Conservation (phyloP, 2,329 filamentous ascomycete genomes). For the Anthostomella pinea region DNA sequence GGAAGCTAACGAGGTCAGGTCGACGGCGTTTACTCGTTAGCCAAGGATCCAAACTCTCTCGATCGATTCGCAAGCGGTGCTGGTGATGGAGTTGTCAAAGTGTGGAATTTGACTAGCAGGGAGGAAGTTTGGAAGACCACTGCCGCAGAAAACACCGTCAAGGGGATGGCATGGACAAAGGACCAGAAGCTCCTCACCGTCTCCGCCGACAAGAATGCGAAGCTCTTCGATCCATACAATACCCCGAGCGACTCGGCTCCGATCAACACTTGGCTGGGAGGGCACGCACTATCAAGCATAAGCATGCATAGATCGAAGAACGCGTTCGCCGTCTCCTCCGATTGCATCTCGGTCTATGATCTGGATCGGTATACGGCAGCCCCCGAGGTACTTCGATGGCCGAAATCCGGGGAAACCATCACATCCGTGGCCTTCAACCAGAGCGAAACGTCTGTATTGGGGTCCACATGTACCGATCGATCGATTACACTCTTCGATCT, state of each 20-base stretch:
- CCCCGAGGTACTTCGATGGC: constrained; percentile 81
- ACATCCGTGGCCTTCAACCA: constrained; percentile 62
- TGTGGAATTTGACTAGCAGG: constrained; percentile 24
- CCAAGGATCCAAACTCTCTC: constrained; percentile 73
- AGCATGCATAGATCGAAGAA: constrained; percentile 78
- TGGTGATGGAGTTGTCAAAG: constrained; percentile 87
- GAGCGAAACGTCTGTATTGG: constrained; percentile 87
- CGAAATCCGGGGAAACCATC: constrained; percentile 80
- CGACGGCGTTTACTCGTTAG: constrained; percentile 81
- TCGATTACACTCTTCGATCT: constrained; percentile 90
- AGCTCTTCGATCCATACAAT: constrained; percentile 88
- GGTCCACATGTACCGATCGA: constrained; percentile 79
- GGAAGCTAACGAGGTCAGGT: constrained; percentile 36
- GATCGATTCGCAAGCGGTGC: constrained; percentile 77
- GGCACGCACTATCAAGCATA: constrained; percentile 76
- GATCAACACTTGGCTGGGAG: constrained; percentile 79
- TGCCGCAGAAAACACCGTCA: constrained; percentile 92
- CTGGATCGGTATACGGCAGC: constrained; percentile 76
- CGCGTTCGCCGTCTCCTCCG: constrained; percentile 72
- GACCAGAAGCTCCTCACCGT: constrained; percentile 85
- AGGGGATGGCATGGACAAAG: constrained; percentile 84
- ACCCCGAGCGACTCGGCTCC: constrained; percentile 67
- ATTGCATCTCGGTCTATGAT: constrained; percentile 84
- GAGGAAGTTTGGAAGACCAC: constrained; percentile 73
- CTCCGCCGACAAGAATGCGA: constrained; percentile 80